Evolutionary conservation across 1,284 basidiomycete species (phyloP), one percentile per base, ranked within the genome.

Genomic region (Rhodofomes roseus): DNA sequence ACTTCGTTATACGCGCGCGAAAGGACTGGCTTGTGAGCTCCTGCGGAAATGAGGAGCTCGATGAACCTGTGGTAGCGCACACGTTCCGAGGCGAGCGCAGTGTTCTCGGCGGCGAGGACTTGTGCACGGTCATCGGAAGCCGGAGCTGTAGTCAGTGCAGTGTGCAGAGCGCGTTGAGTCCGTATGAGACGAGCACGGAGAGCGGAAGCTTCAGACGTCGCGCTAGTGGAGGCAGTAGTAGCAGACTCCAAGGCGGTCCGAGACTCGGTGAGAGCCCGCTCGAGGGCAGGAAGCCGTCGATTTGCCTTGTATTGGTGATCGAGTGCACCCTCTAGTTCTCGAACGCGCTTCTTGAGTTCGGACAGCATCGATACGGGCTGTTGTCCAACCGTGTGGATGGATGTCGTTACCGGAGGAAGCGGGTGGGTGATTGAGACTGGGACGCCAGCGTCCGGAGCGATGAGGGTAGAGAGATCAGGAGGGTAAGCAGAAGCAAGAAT

Each of bases 1-100:
- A 73, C 61, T 18, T 61, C 55, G 16, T 54, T 60, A 54, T 72
- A 67, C 20, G 67, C 67, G 18, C 55, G 46, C 20, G 63, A 58
- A 29, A 68, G 39, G 31, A 68, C 65, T 1, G 69, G 66, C 61
- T 65, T 65, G 52, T 65, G 70, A 25, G 71, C 71, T 9, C 71
- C 73, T 23, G 70, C 66, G 20, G 73, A 66, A 64, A 70, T 63
- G 62, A 77, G 66, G 44, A 77, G 55, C 39, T 65, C 63, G 43
- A 69, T 65, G 58, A 76, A 71, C 7, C 62, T 65, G 23, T 65
- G 66, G 12, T 68, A 67, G 9, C 67, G 68, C 54, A 69, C 65
- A 54, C 74, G 70, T 56, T 72, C 65, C 4, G 59, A 57, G 14
- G 40, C 39, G 25, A 65, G 61, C 39, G 60, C 52, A 2, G 62